Conservation (phyloP, 352 stramenopile genomes). For the Hyphochytrium catenoides region DNA sequence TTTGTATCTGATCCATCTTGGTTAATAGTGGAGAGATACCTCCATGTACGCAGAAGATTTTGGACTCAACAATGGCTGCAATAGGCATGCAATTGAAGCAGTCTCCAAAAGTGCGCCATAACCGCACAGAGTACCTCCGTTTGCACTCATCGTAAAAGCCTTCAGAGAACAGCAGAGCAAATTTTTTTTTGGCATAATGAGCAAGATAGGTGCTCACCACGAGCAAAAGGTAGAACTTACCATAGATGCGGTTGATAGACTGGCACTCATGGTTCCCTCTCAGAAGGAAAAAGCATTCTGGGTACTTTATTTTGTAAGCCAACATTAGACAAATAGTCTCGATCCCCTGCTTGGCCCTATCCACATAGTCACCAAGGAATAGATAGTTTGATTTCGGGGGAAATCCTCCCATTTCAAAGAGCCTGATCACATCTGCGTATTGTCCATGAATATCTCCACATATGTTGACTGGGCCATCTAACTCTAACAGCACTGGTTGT, state of each 20-base stretch:
- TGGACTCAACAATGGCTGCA: slow-evolving; percentile 80
- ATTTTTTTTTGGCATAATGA: neutral
- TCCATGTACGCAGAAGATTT: slow-evolving; percentile 96
- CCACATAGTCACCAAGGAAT: slow-evolving; percentile 72
- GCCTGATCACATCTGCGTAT: slow-evolving; percentile 59
- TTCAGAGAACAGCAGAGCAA: neutral
- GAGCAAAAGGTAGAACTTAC: neutral
- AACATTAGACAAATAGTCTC: slow-evolving; percentile 94
- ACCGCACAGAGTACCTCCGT: slow-evolving; percentile 64
- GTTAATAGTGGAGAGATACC: slow-evolving; percentile 80
- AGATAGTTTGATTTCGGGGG: slow-evolving; percentile 50
- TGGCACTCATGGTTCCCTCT: slow-evolving; percentile 95
- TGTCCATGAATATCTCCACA: slow-evolving; percentile 35
- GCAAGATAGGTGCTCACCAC: neutral
- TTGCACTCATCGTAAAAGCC: slow-evolving; percentile 98
- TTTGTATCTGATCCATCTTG: slow-evolving; percentile 86
- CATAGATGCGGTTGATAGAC: slow-evolving; percentile 97
- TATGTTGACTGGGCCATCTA: slow-evolving; percentile 87
- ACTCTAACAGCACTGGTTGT: slow-evolving; percentile 80
- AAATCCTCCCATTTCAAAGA: slow-evolving; percentile 75
- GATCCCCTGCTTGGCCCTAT: slow-evolving; percentile 82
- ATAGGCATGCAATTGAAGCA: slow-evolving; percentile 97
- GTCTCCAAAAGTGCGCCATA: slow-evolving; percentile 87
- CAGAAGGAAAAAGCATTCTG: slow-evolving; percentile 90
- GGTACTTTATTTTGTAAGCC: slow-evolving; percentile 97